phyloP scores from a whole-genome alignment of 345 rosid species.

The Hirschfeldia incana region DNA sequence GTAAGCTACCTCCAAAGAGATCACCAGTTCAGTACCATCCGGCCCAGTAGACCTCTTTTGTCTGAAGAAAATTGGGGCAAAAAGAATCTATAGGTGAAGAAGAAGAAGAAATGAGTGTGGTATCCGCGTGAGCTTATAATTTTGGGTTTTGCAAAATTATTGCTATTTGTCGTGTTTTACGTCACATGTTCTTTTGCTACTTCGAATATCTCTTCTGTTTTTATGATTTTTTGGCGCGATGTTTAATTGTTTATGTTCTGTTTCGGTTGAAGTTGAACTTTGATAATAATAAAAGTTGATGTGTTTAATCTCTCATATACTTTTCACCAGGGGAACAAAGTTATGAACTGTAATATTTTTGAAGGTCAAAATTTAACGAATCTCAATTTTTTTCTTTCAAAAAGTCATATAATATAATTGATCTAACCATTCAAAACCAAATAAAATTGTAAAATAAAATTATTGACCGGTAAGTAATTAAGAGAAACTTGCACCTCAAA shows the following conservation, averaged over 20 bases:
- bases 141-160: background rate
- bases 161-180: background rate
- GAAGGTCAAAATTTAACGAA: too few species aligned
- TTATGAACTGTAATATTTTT: background rate
- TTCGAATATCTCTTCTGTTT: background rate
- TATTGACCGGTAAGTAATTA: too few species aligned
- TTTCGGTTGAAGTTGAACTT: background rate
- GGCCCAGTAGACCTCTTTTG: slow-evolving; percentile 48
- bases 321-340: background rate
- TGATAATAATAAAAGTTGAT: background rate
- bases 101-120: slow-evolving; percentile 17
- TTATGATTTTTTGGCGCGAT: background rate
- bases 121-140: slow-evolving; percentile 32
- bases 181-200: background rate
- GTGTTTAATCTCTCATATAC: background rate
- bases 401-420: too few species aligned
- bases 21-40: slow-evolving; percentile 88
- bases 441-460: too few species aligned
- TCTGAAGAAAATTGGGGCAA: slow-evolving; percentile 18
- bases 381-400: too few species aligned
- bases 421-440: too few species aligned
- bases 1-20: slow-evolving; percentile 95
- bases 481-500: too few species aligned
- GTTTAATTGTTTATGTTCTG: background rate
- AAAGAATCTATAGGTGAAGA: background rate